A percentile compares a stretch with the other conserved stretches of the same genome.
These are phyloP conservation scores for Ustilago sp. DNA, from an alignment of 1,284 basidiomycete species.

Conservation along the genomic window DNA sequence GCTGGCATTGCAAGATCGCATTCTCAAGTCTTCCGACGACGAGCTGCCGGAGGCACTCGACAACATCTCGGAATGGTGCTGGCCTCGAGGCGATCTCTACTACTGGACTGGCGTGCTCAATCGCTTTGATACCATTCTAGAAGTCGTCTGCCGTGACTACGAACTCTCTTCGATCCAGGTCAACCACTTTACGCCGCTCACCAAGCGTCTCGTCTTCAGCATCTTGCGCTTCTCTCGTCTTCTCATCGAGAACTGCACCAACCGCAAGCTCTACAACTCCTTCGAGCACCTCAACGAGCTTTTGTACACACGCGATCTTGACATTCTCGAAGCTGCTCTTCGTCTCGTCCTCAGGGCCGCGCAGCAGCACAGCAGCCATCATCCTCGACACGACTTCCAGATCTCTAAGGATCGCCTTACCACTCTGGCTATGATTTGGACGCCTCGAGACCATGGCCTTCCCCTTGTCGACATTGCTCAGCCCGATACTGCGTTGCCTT, in stretches of 20 bases:
- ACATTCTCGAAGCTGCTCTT: slow-evolving; percentile 85
- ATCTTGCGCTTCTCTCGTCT: slow-evolving; percentile 89
- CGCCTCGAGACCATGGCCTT: slow-evolving; percentile 68
- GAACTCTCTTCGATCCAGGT: slow-evolving; percentile 72
- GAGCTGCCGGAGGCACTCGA: slow-evolving; percentile 62
- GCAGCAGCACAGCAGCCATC: slow-evolving; percentile 83
- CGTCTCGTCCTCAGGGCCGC: slow-evolving; percentile 90
- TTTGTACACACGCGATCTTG: slow-evolving; percentile 87
- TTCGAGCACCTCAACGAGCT: slow-evolving; percentile 96
- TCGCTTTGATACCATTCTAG: slow-evolving; percentile 90
- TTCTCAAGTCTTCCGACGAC: slow-evolving; percentile 57
- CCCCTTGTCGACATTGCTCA: slow-evolving; percentile 70
- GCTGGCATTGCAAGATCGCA: slow-evolving; percentile 51
- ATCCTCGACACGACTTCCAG: slow-evolving; percentile 57
- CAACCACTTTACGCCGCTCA: slow-evolving; percentile 80
- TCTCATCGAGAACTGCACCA: slow-evolving; percentile 96
- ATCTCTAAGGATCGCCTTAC: slow-evolving; percentile 60
- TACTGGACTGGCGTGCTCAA: slow-evolving; percentile 96
- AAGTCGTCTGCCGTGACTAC: slow-evolving; percentile 84
- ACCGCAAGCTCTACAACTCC: slow-evolving; percentile 93
- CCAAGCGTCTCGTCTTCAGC: slow-evolving; percentile 81
- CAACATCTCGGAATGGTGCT: slow-evolving; percentile 78
- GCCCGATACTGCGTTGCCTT: slow-evolving; percentile 59
- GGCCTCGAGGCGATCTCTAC: slow-evolving; percentile 96
- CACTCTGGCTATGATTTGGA: slow-evolving; percentile 65